These are phyloP conservation scores for Juglanconis sp. DNA, from an alignment of 2,329 filamentous ascomycete species.

Conservation along the genomic window DNA sequence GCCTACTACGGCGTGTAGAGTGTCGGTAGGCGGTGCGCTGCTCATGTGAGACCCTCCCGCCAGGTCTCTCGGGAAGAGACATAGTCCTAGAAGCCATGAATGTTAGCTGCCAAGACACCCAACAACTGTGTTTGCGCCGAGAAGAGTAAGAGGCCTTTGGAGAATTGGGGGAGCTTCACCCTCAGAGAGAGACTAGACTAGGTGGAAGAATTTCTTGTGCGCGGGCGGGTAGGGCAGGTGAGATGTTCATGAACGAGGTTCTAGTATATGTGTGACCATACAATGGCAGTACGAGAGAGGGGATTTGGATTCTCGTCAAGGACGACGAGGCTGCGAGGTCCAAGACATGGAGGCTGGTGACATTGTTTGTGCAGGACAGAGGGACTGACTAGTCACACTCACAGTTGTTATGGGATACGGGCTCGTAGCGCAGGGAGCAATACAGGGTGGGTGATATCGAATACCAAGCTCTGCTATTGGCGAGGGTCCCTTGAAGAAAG, in stretches of 20 bases:
- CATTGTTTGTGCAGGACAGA: conserved; percentile 12
- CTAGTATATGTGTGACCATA: not conserved
- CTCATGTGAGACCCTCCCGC: conserved; percentile 58
- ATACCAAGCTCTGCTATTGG: not conserved
- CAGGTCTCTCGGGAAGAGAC: conserved; percentile 64
- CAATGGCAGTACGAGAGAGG: not conserved
- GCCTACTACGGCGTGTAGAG: conserved; percentile 62
- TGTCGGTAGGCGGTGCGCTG: conserved; percentile 64
- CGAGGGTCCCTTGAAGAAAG: conserved; percentile 13
- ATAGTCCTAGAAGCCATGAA: conserved; percentile 41
- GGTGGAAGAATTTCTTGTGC: not conserved
- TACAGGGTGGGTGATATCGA: conserved; percentile 3
- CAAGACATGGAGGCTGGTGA: not conserved
- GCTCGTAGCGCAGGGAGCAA: conserved; percentile 4
- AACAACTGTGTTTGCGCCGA: not conserved
- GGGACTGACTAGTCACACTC: conserved; percentile 2
- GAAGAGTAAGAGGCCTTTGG: not conserved
- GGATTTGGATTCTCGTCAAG: not conserved
- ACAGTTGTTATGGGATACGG: conserved; percentile 17
- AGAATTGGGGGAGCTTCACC: conserved; percentile 17
- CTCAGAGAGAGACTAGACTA: conserved; percentile 5
- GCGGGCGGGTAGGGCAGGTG: not conserved
- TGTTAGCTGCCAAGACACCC: conserved; percentile 20
- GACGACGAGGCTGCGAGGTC: conserved; percentile 3
- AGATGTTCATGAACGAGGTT: not conserved